These are phyloP conservation scores for Pichia sp. DNA, from an alignment of 1,139 yeast genomes.

Conservation along the genomic window DNA sequence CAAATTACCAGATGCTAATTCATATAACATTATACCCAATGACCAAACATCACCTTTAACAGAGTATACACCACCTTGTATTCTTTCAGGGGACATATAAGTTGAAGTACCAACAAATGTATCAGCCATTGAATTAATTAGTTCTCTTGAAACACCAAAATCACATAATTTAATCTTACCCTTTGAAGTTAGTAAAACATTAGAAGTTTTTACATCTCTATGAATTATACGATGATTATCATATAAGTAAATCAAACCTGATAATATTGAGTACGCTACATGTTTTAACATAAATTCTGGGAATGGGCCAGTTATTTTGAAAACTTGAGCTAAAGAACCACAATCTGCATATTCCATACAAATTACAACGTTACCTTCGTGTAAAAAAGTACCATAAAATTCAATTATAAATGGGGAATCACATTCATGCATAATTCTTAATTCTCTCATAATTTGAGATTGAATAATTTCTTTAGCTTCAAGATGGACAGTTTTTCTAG, in stretches of 20 bases:
- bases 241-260: conserved; percentile 77
- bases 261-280: conserved; percentile 68
- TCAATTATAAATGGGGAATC: conserved; percentile 77
- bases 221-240: conserved; percentile 81
- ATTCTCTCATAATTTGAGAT: conserved; percentile 80
- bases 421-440: conserved; percentile 87
- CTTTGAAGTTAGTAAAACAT: conserved; percentile 67
- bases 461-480: conserved; percentile 79
- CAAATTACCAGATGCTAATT: conserved; percentile 74
- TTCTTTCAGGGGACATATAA: conserved; percentile 97
- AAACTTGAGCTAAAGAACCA: conserved; percentile 80
- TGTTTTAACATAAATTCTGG: conserved; percentile 68
- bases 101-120: conserved; percentile 97
- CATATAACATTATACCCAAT: conserved; percentile 81
- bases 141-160: conserved; percentile 88
- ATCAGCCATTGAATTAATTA: conserved; percentile 88
- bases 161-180: conserved; percentile 85
- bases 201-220: conserved; percentile 88
- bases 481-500: conserved; percentile 79
- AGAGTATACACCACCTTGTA: conserved; percentile 88
- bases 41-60: conserved; percentile 97
- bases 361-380: conserved; percentile 65
- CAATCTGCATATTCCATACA: conserved; percentile 97
- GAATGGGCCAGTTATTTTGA: conserved; percentile 47
- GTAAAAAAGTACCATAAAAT: conserved; percentile 81